A percentile compares a stretch with the other conserved stretches of the same genome.
Conservation (phyloP, 2,329 filamentous ascomycete species). For the Cladosporium colombiae region DNA sequence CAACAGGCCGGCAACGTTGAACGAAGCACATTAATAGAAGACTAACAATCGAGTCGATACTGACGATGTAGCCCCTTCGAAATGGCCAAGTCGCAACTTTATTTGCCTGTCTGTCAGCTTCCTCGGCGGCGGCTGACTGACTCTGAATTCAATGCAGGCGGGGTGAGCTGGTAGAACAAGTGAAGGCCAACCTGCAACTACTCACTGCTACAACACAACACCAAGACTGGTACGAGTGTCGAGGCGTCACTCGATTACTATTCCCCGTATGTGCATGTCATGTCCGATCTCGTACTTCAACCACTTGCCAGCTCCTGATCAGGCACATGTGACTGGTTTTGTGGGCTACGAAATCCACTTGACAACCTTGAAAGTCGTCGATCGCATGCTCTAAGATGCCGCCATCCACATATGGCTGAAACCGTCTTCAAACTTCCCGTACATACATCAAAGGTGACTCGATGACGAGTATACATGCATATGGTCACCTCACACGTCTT, state of each 20-base stretch:
- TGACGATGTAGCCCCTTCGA: background rate
- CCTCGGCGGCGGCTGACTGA: background rate
- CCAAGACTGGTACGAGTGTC: too few relatives aligned
- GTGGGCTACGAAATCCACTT: too few relatives aligned
- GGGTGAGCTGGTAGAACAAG: background rate
- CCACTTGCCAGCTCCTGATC: too few relatives aligned
- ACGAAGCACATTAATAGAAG: background rate
- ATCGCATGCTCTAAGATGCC: background rate
- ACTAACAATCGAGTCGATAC: too few relatives aligned
- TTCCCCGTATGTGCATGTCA: too few relatives aligned
- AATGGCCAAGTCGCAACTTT: slow-evolving; percentile 9
- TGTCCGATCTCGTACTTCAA: too few relatives aligned
- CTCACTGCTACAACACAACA: background rate
- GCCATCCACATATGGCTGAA: background rate
- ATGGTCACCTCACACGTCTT: background rate
- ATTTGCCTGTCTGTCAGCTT: background rate
- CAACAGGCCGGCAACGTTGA: background rate
- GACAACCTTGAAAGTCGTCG: too few relatives aligned
- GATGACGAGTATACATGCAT: too few relatives aligned
- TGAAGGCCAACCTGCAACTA: background rate
- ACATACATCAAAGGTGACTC: too few relatives aligned
- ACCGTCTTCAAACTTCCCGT: background rate
- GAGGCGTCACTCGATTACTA: too few relatives aligned
- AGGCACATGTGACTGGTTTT: too few relatives aligned
- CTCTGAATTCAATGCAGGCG: background rate